Evolutionary conservation across 2,329 filamentous ascomycete genomes (phyloP).

Genomic region (Orbilia blumenaviensis): DNA sequence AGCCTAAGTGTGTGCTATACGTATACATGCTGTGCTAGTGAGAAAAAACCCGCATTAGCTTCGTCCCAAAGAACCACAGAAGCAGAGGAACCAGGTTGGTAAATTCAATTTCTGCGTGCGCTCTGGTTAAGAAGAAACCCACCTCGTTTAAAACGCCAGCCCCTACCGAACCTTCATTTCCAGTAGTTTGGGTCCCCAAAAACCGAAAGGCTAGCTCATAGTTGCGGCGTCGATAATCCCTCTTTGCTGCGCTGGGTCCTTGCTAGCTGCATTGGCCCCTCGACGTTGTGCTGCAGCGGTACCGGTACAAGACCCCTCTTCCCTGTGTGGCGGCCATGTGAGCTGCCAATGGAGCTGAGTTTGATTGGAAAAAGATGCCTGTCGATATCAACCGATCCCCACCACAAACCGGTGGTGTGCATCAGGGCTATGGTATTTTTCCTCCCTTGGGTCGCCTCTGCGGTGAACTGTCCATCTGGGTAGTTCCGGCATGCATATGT

Average conservation of each 20-base stretch:
- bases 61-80: constrained; percentile 2
- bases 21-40: background rate
- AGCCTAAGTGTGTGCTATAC: constrained; percentile 11
- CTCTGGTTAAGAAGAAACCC: background rate
- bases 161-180: constrained; percentile 45
- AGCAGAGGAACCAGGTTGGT: background rate
- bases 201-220: constrained; percentile 12
- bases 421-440: background rate
- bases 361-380: constrained; percentile 44
- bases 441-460: background rate
- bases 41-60: constrained; percentile 5
- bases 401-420: constrained; percentile 10
- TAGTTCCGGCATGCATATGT: constrained; percentile 14
- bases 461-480: background rate
- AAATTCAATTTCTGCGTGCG: background rate
- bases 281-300: constrained; percentile 12
- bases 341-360: constrained; percentile 46
- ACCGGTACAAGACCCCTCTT: constrained; percentile 40
- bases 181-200: constrained; percentile 41
- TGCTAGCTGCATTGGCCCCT: constrained; percentile 3
- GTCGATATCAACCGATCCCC: constrained; percentile 44
- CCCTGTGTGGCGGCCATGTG: constrained; percentile 54
- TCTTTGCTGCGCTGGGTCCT: constrained; percentile 12
- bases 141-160: constrained; percentile 35
- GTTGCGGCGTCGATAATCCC: constrained; percentile 12